Base-by-base conservation (phyloP, 2,329 filamentous ascomycete species). In the Sporothrix pallida region DNA sequence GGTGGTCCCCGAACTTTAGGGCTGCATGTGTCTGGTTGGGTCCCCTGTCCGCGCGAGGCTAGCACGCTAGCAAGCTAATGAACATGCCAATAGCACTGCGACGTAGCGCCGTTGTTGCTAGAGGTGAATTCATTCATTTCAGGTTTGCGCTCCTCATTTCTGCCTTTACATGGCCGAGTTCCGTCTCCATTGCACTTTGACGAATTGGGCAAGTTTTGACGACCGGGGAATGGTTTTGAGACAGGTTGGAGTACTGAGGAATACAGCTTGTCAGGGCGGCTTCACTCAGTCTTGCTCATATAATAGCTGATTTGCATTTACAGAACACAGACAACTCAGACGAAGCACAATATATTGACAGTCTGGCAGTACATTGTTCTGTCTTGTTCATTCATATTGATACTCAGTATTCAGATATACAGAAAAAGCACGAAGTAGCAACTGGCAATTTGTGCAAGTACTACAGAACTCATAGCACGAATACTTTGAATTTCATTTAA, bases 61-160 rank as follows among this genome's bases (percentile, higher is more conserved):
- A 46, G 60, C 60, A 44, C 37, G 7, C 58, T 46, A 46, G 37
- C 60, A 44, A 10, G 7, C 58, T 42, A 62, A 62, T 62, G 7
- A n/a, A 63, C 60, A 46, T 63, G 60, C n/a, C n/a, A 63, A 44
- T 46, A 63, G 60, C 60, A 63, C 60, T 63, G 60, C 60, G 60
- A 44, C 37, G 60, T 63, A 62, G 56, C 56, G 56, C 26, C 2
- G 37, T 60, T 60, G 17, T 26, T 26, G 23, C 23, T 26, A 26
- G 23, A 26, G 23, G 23, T 26, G 23, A 26, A 26, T 26, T 26
- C 23, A 26, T 26, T 26, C 23, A 37, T 37, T 5, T 6, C 31
- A 37, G 31, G 7, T 3, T 37, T 37, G 7, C 4, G 1, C 31
- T 37, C 31, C 2, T 37, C 31, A 37, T 37, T 37, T 37, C 31